phyloP scores from a whole-genome alignment of 306 rosid species.

The Prunus mume region DNA sequence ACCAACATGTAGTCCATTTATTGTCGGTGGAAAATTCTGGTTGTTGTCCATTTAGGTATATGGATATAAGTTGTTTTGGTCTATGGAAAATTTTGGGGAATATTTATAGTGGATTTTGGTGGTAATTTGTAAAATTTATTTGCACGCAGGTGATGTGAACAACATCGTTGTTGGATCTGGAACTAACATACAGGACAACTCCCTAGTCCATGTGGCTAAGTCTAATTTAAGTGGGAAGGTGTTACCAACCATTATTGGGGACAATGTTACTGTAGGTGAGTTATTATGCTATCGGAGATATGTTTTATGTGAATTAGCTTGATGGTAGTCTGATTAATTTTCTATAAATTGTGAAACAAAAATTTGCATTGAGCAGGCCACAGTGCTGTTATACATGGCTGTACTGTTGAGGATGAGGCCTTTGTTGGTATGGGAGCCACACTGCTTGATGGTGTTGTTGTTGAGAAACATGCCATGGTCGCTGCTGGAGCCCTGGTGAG shows the following conservation, averaged over 20 bases:
- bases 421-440: constrained; percentile 97
- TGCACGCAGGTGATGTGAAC: constrained; percentile 75
- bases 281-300: constrained; percentile 15
- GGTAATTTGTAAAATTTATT: not conserved
- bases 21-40: not conserved
- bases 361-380: constrained; percentile 57
- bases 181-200: constrained; percentile 92
- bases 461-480: constrained; percentile 93
- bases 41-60: not conserved
- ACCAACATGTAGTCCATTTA: not conserved
- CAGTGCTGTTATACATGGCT: constrained; percentile 88
- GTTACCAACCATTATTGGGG: constrained; percentile 81
- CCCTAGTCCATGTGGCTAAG: constrained; percentile 88
- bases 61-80: not conserved
- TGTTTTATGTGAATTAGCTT: not conserved
- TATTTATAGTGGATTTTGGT: not conserved
- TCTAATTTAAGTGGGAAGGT: constrained; percentile 88
- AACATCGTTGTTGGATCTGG: constrained; percentile 81
- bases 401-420: constrained; percentile 96
- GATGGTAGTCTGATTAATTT: constrained; percentile 12
- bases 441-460: constrained; percentile 80
- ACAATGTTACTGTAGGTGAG: constrained; percentile 94
- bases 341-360: constrained; percentile 12
- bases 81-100: not conserved
- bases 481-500: constrained; percentile 95